phyloP scores from a whole-genome alignment of 768 basidiomycete genomes.

The Xanthoconium purpureum region DNA sequence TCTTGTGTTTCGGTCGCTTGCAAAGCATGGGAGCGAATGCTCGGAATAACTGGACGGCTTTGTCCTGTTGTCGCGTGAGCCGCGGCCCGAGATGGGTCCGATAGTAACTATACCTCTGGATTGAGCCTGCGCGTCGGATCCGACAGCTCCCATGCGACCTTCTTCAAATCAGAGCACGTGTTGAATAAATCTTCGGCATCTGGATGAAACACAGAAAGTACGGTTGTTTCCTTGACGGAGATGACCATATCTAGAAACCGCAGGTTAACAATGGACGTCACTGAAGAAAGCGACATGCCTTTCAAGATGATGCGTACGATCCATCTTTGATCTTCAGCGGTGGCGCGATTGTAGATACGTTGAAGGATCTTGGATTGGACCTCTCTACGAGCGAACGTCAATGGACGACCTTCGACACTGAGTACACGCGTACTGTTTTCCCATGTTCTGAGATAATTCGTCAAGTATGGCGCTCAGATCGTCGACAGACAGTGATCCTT shows the following conservation, averaged over 20 bases:
- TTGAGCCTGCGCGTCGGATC: slow-evolving; percentile 68
- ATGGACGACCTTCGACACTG: background rate
- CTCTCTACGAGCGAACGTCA: slow-evolving; percentile 48
- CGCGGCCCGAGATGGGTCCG: too few relatives aligned
- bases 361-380: slow-evolving; percentile 72
- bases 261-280: background rate
- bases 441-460: slow-evolving; percentile 65
- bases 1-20: slow-evolving; percentile 76
- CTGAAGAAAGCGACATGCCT: slow-evolving; percentile 45
- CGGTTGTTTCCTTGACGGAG: slow-evolving; percentile 90
- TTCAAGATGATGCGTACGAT: slow-evolving; percentile 94
- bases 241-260: slow-evolving; percentile 76
- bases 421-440: slow-evolving; percentile 59
- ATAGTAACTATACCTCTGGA: slow-evolving; percentile 41
- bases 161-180: slow-evolving; percentile 94
- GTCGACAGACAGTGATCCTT: slow-evolving; percentile 74
- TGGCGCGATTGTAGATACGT: slow-evolving; percentile 72
- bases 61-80: slow-evolving; percentile 55
- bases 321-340: slow-evolving; percentile 91
- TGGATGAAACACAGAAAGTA: slow-evolving; percentile 88
- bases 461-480: slow-evolving; percentile 82
- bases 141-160: slow-evolving; percentile 86
- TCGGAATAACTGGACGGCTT: slow-evolving; percentile 75
- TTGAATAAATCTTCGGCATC: slow-evolving; percentile 94
- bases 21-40: slow-evolving; percentile 96